Conservation (phyloP, 352 stramenopile genomes). For the Phytophthora capsici region DNA sequence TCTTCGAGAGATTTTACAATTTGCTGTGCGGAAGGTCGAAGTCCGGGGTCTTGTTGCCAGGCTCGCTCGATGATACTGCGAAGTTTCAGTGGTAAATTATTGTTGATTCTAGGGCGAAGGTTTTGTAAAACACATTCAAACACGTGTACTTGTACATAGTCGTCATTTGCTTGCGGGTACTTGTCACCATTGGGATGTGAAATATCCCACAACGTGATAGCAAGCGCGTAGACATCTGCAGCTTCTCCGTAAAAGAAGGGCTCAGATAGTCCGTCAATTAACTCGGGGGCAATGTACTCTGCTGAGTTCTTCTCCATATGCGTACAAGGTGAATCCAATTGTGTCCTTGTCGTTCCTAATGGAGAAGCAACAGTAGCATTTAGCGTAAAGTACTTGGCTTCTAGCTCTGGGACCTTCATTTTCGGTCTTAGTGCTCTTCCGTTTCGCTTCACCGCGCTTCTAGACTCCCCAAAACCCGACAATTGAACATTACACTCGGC, state of each 20-base stretch:
- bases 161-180: conserved; percentile 37
- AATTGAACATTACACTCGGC: conserved; percentile 41
- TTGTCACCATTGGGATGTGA: conserved; percentile 47
- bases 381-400: conserved; percentile 15
- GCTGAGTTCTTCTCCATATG: conserved; percentile 32
- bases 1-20: conserved; percentile 39
- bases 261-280: conserved; percentile 46
- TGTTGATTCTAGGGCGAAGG: conserved; percentile 40
- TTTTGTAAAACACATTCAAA: conserved; percentile 49
- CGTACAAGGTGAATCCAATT: conserved; percentile 11
- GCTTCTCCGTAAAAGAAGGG: conserved; percentile 46
- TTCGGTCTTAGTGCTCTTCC: background rate
- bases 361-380: conserved; percentile 14
- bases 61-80: conserved; percentile 37
- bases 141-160: conserved; percentile 48
- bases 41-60: conserved; percentile 37
- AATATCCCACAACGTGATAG: conserved; percentile 72
- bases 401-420: conserved; percentile 12
- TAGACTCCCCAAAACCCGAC: conserved; percentile 49
- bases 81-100: conserved; percentile 15
- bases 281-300: conserved; percentile 69
- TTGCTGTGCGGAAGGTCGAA: conserved; percentile 36
- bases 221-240: conserved; percentile 64
- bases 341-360: conserved; percentile 10
- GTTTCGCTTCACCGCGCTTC: conserved; percentile 19